Evolutionary conservation across 2,329 filamentous ascomycete genomes (phyloP).

Genomic region (Corniculantispora saksenae): DNA sequence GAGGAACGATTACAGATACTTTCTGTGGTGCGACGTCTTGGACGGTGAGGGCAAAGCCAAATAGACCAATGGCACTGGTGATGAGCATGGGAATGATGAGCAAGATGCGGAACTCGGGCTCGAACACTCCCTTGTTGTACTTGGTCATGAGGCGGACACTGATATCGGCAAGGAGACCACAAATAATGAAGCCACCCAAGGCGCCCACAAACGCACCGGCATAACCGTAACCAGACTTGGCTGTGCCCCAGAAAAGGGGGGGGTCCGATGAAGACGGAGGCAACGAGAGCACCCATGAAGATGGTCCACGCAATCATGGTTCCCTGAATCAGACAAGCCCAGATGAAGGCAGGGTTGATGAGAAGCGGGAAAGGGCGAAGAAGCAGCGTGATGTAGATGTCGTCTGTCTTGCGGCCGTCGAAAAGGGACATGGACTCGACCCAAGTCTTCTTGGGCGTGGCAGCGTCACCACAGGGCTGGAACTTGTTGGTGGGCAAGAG

Average conservation of each 20-base stretch:
- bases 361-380: slow-evolving; percentile 82
- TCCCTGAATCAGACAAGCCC: slow-evolving; percentile 79
- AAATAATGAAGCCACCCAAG: slow-evolving; percentile 72
- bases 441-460: slow-evolving; percentile 58
- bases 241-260: slow-evolving; percentile 79
- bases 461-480: slow-evolving; percentile 36
- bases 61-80: slow-evolving; percentile 75
- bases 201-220: slow-evolving; percentile 84
- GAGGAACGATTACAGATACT: slow-evolving; percentile 73
- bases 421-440: slow-evolving; percentile 66
- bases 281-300: slow-evolving; percentile 81
- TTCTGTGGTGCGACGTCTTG: slow-evolving; percentile 53
- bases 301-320: slow-evolving; percentile 94
- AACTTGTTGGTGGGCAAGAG: slow-evolving; percentile 33
- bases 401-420: slow-evolving; percentile 79
- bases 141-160: slow-evolving; percentile 70
- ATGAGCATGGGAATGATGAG: slow-evolving; percentile 82
- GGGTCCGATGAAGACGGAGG: slow-evolving; percentile 79
- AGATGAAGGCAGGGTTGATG: slow-evolving; percentile 81
- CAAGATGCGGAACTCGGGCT: slow-evolving; percentile 86
- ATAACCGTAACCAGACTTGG: slow-evolving; percentile 84
- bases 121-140: slow-evolving; percentile 78
- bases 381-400: slow-evolving; percentile 65
- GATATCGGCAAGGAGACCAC: slow-evolving; percentile 73
- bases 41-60: slow-evolving; percentile 78